Evolutionary conservation across 1,284 basidiomycete genomes (phyloP).

Genomic region (Apiotrichum brassicae): DNA sequence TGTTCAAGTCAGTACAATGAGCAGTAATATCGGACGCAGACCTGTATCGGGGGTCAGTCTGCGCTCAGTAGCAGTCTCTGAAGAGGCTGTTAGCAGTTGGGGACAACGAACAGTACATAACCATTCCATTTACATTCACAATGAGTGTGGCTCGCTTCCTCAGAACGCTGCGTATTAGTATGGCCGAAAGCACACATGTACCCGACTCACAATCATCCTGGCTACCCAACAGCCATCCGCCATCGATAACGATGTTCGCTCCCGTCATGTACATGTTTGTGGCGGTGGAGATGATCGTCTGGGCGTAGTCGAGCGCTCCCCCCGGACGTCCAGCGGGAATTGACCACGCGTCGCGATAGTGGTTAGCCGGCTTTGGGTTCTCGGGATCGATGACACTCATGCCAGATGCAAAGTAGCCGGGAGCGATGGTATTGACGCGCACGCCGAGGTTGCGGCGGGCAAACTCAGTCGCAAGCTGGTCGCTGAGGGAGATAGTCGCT

Average conservation of each 20-base stretch:
- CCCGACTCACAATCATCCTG: neutral
- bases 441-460: conserved; percentile 23
- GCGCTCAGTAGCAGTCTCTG: too few relatives aligned
- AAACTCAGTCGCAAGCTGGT: conserved; percentile 29
- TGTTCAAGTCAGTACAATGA: too few relatives aligned
- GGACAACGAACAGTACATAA: too few relatives aligned
- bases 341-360: conserved; percentile 31
- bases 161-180: neutral
- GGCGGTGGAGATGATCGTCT: conserved; percentile 17
- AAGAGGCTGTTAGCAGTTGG: too few relatives aligned
- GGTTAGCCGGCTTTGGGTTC: conserved; percentile 8
- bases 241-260: conserved; percentile 39
- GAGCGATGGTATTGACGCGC: conserved; percentile 26
- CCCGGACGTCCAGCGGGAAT: conserved; percentile 43
- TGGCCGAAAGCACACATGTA: neutral
- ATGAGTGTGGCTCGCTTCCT: too few relatives aligned
- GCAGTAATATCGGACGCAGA: too few relatives aligned
- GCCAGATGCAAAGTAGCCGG: conserved; percentile 37
- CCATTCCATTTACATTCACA: too few relatives aligned
- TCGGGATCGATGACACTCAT: conserved; percentile 34
- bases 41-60: too few relatives aligned
- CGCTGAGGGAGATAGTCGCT: conserved; percentile 23
- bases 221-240: conserved; percentile 40
- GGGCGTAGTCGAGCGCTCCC: conserved; percentile 41
- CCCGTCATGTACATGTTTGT: conserved; percentile 43